These are phyloP conservation scores for Salisapilia sapeloensis DNA, from an alignment of 352 stramenopile species.

Conservation along the genomic window DNA sequence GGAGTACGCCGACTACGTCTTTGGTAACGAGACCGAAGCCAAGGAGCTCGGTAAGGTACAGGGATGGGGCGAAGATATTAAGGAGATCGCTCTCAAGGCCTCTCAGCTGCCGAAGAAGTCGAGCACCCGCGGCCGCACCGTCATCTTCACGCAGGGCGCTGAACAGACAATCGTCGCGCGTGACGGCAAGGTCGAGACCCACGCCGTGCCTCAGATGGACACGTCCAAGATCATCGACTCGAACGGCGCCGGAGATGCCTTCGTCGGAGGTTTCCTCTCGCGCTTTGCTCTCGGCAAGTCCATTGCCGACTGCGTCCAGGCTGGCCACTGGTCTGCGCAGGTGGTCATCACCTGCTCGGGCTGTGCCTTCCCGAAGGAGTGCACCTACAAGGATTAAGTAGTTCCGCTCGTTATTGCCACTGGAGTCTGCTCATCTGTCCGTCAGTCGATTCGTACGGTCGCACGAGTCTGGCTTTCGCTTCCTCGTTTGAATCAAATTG, in stretches of 20 bases:
- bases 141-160: constrained; percentile 97
- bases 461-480: not conserved
- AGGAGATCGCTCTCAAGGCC: constrained; percentile 87
- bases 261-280: constrained; percentile 97
- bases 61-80: constrained; percentile 79
- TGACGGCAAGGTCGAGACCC: constrained; percentile 86
- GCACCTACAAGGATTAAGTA: constrained; percentile 79
- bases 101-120: constrained; percentile 88
- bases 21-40: constrained; percentile 98
- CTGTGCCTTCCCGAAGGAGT: constrained; percentile 89
- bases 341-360: constrained; percentile 95
- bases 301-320: constrained; percentile 90
- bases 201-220: constrained; percentile 80
- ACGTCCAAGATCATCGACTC: constrained; percentile 94
- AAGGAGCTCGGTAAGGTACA: constrained; percentile 86
- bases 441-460: not conserved
- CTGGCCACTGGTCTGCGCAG: constrained; percentile 92
- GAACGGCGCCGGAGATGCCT: constrained; percentile 97
- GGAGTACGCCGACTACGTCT: constrained; percentile 95
- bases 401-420: not conserved
- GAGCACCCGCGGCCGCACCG: constrained; percentile 79
- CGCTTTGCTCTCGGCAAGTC: constrained; percentile 75
- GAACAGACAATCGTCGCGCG: constrained; percentile 93
- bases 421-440: not conserved
- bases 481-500: too few species aligned